Base-by-base conservation (phyloP, 2,329 filamentous ascomycete genomes). In the Botrytis elliptica region DNA sequence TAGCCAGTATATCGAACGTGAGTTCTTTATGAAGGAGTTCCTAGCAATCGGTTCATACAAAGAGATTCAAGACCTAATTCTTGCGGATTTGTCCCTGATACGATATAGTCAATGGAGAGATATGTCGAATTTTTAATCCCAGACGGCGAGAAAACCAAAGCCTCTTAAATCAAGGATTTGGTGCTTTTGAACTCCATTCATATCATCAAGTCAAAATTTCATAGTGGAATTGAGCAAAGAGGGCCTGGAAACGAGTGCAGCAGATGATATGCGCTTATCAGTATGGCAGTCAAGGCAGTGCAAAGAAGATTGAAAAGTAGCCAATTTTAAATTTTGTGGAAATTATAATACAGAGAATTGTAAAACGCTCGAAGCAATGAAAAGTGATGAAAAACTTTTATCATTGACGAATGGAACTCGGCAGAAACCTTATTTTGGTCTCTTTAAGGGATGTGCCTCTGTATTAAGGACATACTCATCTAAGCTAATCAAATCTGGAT, bases 391-490 rank as follows among this genome's bases (percentile, higher is more conserved):
- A 52, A n/a, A 16, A 0, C 3, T n/a, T 55, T 55, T 3, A 3
- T 55, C 33, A 16, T 18, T 29, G 6, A 55, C 6, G 6, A 55
- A 55, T 55, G 2, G 8, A 55, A 29, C 52, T 29, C n/a, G 52
- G 12, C 1, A 1, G 4, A 52, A 52, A 52, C 25, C 7, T n/a
- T 57, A 71, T 18, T 40, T 69, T 46, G 66, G 88, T 80, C 76
- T 52, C 46, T 65, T 77, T 3, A 79, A 70, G 0, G 78, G 78
- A 75, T 80, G 78, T 14, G 77, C 78, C 60, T 80, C 78, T 2
- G 78, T 79, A 70, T 79, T 79, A 42, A 87, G 79, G 57, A 91
- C 88, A 82, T 85, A 91, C 9, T 90, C 85, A 81, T 91, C 89
- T 78, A 91, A 80, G 80, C 85, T 89, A 36, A 90, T 82, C 62